Evolutionary conservation across 495 filamentous ascomycete species (phyloP), one percentile per base, ranked within the genome.

Genomic region (Penicillium verhagenii): DNA sequence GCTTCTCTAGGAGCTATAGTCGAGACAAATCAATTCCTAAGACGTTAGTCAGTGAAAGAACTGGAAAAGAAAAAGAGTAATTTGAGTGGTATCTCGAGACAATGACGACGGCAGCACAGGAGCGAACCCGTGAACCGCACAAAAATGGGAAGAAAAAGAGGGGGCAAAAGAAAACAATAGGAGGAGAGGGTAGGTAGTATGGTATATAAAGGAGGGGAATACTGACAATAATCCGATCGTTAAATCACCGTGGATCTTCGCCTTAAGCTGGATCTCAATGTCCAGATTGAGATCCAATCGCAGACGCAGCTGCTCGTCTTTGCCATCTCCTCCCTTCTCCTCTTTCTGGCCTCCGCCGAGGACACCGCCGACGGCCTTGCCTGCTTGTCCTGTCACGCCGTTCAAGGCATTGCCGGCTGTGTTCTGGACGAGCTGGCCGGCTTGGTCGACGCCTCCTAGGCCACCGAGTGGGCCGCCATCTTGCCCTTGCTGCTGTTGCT

Each of bases 171-270:
- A n/a, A n/a, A n/a, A n/a, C n/a, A n/a, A n/a, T n/a, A n/a, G n/a
- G n/a, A n/a, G n/a, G n/a, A n/a, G n/a, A n/a, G n/a, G n/a, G n/a
- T n/a, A n/a, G n/a, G n/a, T n/a, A n/a, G n/a, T n/a, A 14, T 9
- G 38, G 21, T 28, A 53, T 18, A 56, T 25, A 59, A 38, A 39
- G n/a, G 26, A 39, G 47, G 55, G 45, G 23, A 33, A 56, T 61
- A 87, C 89, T 75, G 77, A 93, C 91, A 96, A 81, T 60, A 96
- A 77, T 47, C 87, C 86, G 48, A 96, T 66, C 35, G 90, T 94
- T 63, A 96, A 74, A 77, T 96, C 92, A 70, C 92, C 90, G 63
- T 93, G 88, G 67, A 96, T 94, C 74, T 90, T 89, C 18, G 92
- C 92, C 82, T 95, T 95, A 1, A 96, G 75, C 67, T 91, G 86